Percentiles rank a stretch among this genome's conserved stretches.
These are phyloP conservation scores for Ophiocordyceps robertsii DNA, from an alignment of 2,329 filamentous ascomycete genomes.

Conservation along the genomic window DNA sequence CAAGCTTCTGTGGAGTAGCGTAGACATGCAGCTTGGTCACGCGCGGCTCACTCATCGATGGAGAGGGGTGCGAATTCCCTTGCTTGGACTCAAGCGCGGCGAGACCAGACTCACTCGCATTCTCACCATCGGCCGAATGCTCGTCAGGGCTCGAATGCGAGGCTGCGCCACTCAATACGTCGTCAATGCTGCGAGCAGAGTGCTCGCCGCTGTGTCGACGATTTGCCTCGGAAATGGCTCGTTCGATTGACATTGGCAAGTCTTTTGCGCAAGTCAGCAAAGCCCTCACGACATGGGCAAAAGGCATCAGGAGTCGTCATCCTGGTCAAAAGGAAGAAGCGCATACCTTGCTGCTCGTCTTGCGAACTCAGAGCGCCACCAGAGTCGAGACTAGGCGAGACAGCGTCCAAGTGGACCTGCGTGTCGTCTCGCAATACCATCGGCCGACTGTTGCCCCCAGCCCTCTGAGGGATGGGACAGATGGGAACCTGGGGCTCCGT, in stretches of 20 bases:
- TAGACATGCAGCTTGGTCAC: neutral
- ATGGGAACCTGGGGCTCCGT: constrained; percentile 10
- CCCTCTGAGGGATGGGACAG: constrained; percentile 16
- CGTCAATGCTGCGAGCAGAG: neutral
- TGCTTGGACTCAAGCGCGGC: neutral
- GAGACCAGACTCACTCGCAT: neutral
- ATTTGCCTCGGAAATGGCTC: neutral
- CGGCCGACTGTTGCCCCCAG: constrained; percentile 10
- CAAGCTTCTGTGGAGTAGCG: neutral
- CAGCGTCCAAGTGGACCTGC: constrained; percentile 2
- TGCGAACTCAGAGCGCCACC: neutral
- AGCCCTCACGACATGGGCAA: too few species aligned
- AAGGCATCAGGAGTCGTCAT: neutral
- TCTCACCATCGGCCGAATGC: neutral
- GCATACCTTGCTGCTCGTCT: neutral
- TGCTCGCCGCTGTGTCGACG: neutral
- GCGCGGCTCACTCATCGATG: neutral
- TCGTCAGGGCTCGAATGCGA: neutral
- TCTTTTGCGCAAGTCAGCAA: neutral
- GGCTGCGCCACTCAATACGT: neutral
- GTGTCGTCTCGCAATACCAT: constrained; percentile 13
- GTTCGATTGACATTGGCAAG: neutral
- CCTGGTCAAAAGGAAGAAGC: neutral
- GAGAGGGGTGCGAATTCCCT: neutral
- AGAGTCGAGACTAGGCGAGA: neutral